phyloP scores from a whole-genome alignment of 2,329 filamentous ascomycete species.

The Lachnellula hyalina region DNA sequence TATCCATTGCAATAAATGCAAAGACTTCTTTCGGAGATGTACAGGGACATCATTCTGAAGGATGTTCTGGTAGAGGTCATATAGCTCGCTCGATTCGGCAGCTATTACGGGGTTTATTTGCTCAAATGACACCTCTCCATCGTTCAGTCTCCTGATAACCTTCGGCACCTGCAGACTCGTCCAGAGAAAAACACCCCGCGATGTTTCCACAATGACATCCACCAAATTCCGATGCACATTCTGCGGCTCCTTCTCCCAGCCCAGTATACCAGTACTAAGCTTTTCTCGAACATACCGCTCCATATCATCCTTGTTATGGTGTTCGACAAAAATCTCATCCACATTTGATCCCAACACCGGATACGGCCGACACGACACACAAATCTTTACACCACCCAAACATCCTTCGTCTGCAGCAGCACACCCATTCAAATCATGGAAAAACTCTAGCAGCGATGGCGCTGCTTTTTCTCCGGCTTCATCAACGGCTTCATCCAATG shows the following conservation, averaged over 20 bases:
- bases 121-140: conserved; percentile 10
- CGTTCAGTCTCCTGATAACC: conserved; percentile 11
- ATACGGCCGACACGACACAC: conserved; percentile 18
- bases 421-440: conserved; percentile 3
- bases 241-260: neutral
- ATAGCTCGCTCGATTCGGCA: conserved; percentile 11
- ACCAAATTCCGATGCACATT: neutral
- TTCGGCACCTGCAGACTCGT: conserved; percentile 11
- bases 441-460: conserved; percentile 1
- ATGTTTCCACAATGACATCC: conserved; percentile 6
- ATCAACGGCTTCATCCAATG: conserved; percentile 21
- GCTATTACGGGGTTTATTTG: neutral
- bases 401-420: neutral
- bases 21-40: conserved; percentile 4
- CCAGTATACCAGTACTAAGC: neutral
- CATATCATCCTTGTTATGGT: conserved; percentile 20
- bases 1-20: conserved; percentile 23
- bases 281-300: conserved; percentile 4
- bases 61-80: conserved; percentile 14
- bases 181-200: conserved; percentile 21
- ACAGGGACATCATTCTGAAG: conserved; percentile 7
- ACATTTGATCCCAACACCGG: conserved; percentile 5
- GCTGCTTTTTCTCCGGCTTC: conserved; percentile 1
- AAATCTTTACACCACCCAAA: conserved; percentile 8
- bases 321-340: conserved; percentile 16